phyloP scores from a whole-genome alignment of 495 filamentous ascomycete genomes.

The Apiosordaria backusii region DNA sequence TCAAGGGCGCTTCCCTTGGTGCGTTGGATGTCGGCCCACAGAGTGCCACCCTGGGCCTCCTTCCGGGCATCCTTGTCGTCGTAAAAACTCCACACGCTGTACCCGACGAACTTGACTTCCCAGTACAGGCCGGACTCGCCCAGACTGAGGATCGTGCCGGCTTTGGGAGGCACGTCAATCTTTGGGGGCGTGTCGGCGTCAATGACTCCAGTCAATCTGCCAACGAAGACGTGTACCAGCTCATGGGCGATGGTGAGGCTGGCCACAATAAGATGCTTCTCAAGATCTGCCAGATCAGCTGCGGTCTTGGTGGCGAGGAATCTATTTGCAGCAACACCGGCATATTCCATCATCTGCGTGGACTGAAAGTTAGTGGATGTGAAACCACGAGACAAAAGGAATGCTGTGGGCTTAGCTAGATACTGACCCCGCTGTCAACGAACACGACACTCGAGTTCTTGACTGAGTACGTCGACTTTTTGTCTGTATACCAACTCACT shows the following conservation, averaged over 20 bases:
- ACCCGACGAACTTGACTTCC: slow-evolving; percentile 3
- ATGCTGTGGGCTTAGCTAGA: too few species aligned
- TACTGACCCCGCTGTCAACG: too few species aligned
- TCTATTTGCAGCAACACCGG: neutral
- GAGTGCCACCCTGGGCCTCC: neutral
- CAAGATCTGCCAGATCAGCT: neutral
- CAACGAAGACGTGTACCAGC: slow-evolving; percentile 1
- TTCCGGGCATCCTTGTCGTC: neutral
- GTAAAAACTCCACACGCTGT: neutral
- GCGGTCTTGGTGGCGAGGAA: neutral
- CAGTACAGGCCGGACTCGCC: slow-evolving; percentile 2
- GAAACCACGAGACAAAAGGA: too few species aligned
- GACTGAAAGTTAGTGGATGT: neutral
- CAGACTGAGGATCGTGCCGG: neutral
- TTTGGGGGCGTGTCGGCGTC: neutral
- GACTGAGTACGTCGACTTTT: too few species aligned
- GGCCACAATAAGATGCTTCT: slow-evolving; percentile 2
- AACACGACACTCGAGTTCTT: too few species aligned
- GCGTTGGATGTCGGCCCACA: neutral
- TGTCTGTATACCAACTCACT: neutral
- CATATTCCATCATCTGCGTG: slow-evolving; percentile 4
- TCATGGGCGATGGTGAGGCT: slow-evolving; percentile 7
- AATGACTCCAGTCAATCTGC: neutral
- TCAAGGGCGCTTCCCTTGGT: neutral
- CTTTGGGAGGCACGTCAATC: neutral